These are phyloP conservation scores for Neckera pumila DNA, from an alignment of 225 moss, liverwort and hornwort genomes.

Conservation along the genomic window DNA sequence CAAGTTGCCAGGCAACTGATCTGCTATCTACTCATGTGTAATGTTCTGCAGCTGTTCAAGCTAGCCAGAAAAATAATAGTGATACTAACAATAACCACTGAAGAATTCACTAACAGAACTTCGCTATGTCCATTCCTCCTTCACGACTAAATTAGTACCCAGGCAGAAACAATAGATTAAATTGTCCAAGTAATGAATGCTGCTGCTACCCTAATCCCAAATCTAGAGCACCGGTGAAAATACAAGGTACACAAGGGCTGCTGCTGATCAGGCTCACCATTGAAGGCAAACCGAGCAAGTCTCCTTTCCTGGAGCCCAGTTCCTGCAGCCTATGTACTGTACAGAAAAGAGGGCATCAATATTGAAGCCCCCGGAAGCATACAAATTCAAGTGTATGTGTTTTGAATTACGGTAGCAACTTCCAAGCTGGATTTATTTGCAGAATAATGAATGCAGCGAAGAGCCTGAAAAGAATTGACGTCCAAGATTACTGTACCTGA, in stretches of 20 bases:
- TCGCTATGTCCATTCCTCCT: background rate
- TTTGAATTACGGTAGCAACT: background rate
- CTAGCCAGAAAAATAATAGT: conserved; percentile 1
- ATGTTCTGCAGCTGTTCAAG: conserved; percentile 19
- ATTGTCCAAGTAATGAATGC: conserved; percentile 17
- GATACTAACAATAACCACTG: background rate
- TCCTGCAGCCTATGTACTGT: conserved; percentile 27
- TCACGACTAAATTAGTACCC: conserved; percentile 6
- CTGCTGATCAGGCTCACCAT: background rate
- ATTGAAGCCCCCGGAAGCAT: conserved; percentile 7
- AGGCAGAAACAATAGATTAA: conserved; percentile 25
- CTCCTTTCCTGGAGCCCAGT: conserved; percentile 8
- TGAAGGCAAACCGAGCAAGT: background rate
- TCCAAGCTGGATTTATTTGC: conserved; percentile 8
- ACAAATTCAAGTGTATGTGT: background rate
- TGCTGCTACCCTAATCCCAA: background rate
- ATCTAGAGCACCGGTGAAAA: conserved; percentile 13
- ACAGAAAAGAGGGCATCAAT: conserved; percentile 15
- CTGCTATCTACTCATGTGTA: conserved; percentile 1
- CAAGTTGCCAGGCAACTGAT: conserved; percentile 8
- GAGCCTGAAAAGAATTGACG: background rate
- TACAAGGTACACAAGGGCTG: conserved; percentile 10
- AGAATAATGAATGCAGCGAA: background rate
- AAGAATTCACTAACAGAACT: background rate
- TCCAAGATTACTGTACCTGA: conserved; percentile 12